These are phyloP conservation scores for Chytriomyces hyalinus DNA, from an alignment of 192 early-diverging fungal species.

Conservation along the genomic window DNA sequence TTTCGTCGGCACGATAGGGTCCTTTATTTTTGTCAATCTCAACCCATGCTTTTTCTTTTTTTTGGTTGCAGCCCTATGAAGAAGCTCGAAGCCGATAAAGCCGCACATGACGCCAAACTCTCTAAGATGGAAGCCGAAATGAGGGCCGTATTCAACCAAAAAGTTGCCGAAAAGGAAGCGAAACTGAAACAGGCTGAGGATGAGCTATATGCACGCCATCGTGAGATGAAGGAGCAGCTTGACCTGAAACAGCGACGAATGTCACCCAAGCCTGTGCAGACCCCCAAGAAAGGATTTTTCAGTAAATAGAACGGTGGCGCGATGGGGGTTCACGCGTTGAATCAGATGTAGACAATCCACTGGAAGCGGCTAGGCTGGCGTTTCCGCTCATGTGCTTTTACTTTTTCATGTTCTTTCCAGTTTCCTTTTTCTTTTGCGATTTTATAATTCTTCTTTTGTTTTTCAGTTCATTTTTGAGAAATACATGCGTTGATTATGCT, in stretches of 20 bases:
- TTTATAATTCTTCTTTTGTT: background rate
- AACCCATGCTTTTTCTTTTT: background rate
- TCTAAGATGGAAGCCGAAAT: conserved; percentile 99
- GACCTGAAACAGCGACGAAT: conserved; percentile 50
- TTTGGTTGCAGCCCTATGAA: conserved; percentile 44
- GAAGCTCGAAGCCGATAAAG: conserved; percentile 90
- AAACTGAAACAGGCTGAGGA: conserved; percentile 98
- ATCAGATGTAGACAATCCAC: background rate
- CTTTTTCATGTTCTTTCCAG: background rate
- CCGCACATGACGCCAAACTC: conserved; percentile 92
- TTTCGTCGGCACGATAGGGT: background rate
- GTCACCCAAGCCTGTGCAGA: conserved; percentile 13
- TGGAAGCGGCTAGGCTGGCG: background rate
- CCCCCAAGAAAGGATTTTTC: conserved; percentile 23
- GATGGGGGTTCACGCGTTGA: background rate
- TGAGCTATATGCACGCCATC: conserved; percentile 93
- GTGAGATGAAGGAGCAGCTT: conserved; percentile 97
- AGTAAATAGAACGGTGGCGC: background rate
- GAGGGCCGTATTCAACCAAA: conserved; percentile 97
- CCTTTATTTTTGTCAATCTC: background rate
- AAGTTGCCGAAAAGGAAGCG: conserved; percentile 98
- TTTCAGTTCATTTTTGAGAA: no score
- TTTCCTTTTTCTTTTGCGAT: background rate
- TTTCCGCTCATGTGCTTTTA: background rate
- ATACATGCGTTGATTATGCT: no score